Percentiles rank a stretch among this genome's conserved stretches.
These are phyloP conservation scores for Puccinellia tenuiflora DNA, from an alignment of 176 grass and related monocot species.

Conservation along the genomic window DNA sequence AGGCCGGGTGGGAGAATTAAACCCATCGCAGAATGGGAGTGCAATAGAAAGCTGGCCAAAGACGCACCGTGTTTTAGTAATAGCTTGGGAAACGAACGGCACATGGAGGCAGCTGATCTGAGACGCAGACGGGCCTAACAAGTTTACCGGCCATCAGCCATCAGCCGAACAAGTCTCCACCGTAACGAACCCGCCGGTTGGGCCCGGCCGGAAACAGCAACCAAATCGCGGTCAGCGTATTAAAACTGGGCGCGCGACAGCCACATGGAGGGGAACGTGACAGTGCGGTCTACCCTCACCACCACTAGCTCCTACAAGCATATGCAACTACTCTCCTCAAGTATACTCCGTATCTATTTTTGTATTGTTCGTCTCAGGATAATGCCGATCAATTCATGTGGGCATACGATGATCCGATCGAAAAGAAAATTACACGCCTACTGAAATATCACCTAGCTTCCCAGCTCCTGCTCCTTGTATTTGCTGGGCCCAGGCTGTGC, in stretches of 20 bases:
- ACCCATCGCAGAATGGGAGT: too few relatives aligned
- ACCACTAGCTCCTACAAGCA: background rate
- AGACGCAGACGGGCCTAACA: constrained; percentile 15
- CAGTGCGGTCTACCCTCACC: background rate
- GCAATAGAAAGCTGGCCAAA: too few relatives aligned
- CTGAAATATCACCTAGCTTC: background rate
- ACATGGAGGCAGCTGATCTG: background rate
- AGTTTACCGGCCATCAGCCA: background rate
- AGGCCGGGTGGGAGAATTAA: too few relatives aligned
- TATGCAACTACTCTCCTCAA: background rate
- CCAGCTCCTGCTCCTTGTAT: background rate
- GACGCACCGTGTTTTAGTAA: too few relatives aligned
- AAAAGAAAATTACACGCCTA: background rate
- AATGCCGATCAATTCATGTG: constrained; percentile 3
- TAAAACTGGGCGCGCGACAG: background rate
- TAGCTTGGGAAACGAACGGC: background rate
- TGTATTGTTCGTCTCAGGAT: background rate
- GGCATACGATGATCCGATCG: background rate
- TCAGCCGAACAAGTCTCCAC: too few relatives aligned
- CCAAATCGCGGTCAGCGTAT: constrained; percentile 20
- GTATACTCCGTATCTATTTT: background rate
- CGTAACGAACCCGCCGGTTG: background rate
- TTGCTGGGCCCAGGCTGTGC: constrained; percentile 18
- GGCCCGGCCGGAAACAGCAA: background rate
- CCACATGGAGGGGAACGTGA: constrained; percentile 45